Evolutionary conservation across 1,284 basidiomycete genomes (phyloP), one percentile per base, ranked within the genome.

Genomic region (Puccinia hordei): DNA sequence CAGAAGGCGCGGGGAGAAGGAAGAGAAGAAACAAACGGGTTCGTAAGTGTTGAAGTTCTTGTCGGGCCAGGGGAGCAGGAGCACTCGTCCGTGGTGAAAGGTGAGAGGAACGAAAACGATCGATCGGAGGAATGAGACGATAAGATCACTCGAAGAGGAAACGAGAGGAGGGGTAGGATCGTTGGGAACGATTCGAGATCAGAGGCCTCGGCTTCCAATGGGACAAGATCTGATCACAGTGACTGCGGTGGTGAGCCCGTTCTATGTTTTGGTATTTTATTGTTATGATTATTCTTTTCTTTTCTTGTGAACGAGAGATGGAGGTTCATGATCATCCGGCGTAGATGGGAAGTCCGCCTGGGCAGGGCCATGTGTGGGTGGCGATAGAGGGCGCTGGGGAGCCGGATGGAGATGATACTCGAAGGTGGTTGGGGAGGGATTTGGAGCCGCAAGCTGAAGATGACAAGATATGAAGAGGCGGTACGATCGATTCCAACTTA

Each of bases 21-120:
- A 38, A 51, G 61, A 61, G 17, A 65, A 75, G 57, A 77, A 77
- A 77, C 59, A 77, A 65, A 77, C 75, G 75, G 33, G 41, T 55
- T 77, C 75, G 75, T 77, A 77, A 77, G 75, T 65, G 75, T 35
- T 68, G 75, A 51, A 30, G 38, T 66, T 77, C 63, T 77, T 77
- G 61, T 66, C 44, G 59, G 51, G 30, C 65, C 61, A 77, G 19
- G 27, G 75, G 75, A 68, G 41, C 59, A 53, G 30, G 63, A 57
- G 44, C 27, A 68, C 59, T 77, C 75, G 75, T 65, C 22, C 69
- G 63, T 53, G 61, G 63, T 44, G 63, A n/a, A 33, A n/a, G 30
- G 41, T 63, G 59, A 35, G 46, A 69, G 9, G 63, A 33, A 65
- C 46, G 63, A 69, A 55, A 66, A 49, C 57, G 61, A 75, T 61